A percentile compares a stretch with the other conserved stretches of the same genome.
Conservation (phyloP, 345 rosid species). For the Triadica sebifera region DNA sequence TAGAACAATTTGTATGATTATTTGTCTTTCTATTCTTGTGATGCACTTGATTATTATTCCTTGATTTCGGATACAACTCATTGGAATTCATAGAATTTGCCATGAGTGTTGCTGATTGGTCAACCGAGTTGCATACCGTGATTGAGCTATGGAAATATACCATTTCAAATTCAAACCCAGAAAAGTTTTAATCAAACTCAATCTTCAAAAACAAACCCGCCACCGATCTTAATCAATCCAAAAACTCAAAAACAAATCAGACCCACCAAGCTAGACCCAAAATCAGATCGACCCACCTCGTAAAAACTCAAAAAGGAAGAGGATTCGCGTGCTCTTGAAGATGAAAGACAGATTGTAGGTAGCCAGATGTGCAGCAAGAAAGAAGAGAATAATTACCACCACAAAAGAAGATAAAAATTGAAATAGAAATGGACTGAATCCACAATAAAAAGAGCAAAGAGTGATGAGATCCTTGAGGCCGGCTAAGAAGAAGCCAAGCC, state of each 20-base stretch:
- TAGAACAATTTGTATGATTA: conserved; percentile 33
- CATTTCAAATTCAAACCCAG: conserved; percentile 59
- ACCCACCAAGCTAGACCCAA: conserved; percentile 24
- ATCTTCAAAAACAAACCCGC: conserved; percentile 19
- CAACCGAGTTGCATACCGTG: conserved; percentile 77
- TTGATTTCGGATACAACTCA: conserved; percentile 40
- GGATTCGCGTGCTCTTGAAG: conserved; percentile 16
- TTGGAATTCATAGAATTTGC: conserved; percentile 31
- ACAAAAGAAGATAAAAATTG: neutral
- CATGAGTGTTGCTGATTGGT: conserved; percentile 56
- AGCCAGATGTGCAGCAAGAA: neutral
- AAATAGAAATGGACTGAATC: neutral
- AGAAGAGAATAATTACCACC: neutral
- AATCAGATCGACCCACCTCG: conserved; percentile 46
- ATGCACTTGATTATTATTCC: conserved; percentile 35
- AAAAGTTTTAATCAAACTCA: conserved; percentile 8
- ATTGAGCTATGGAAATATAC: conserved; percentile 73
- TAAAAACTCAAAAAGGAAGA: conserved; percentile 1
- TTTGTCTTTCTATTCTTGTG: conserved; percentile 34
- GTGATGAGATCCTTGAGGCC: conserved; percentile 13
- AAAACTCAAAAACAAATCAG: conserved; percentile 21
- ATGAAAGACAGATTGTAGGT: conserved; percentile 11
- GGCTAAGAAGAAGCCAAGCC: conserved; percentile 8
- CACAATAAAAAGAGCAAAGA: neutral
- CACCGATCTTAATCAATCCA: conserved; percentile 22